Percentiles rank a stretch among this genome's conserved stretches.
These are phyloP conservation scores for Trametes maxima DNA, from an alignment of 768 basidiomycete genomes.

Conservation along the genomic window DNA sequence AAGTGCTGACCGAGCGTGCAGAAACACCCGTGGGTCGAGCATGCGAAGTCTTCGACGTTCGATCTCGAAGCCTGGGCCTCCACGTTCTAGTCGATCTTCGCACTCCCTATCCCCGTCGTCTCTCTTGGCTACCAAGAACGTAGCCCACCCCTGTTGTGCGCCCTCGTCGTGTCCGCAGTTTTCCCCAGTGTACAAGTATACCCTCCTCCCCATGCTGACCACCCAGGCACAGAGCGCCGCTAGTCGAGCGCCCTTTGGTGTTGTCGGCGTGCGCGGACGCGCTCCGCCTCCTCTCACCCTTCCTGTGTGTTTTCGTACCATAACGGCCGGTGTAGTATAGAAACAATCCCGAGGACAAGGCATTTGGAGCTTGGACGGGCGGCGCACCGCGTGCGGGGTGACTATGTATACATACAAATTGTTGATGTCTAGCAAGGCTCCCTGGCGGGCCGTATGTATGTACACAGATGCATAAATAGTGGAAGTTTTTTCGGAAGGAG, in stretches of 20 bases:
- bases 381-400: not conserved
- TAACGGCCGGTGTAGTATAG: conserved; percentile 16
- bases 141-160: not conserved
- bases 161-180: conserved; percentile 7
- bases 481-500: not conserved
- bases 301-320: not conserved
- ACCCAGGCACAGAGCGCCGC: conserved; percentile 1
- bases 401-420: conserved; percentile 1
- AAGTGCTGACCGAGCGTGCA: conserved; percentile 32
- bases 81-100: conserved; percentile 52
- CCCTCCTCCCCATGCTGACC: conserved; percentile 4
- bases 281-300: not conserved
- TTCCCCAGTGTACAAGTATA: conserved; percentile 22
- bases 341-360: conserved; percentile 13
- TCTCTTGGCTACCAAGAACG: not conserved
- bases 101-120: not conserved
- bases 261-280: not conserved
- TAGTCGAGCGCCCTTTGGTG: conserved; percentile 12
- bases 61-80: conserved; percentile 83
- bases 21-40: conserved; percentile 78
- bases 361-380: conserved; percentile 5
- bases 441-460: not conserved
- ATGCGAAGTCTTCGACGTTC: conserved; percentile 57
- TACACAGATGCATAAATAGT: conserved; percentile 2
- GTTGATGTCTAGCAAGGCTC: not conserved